Evolutionary conservation across 2,329 filamentous ascomycete species (phyloP).

Genomic region (Drechslerella dactyloides): DNA sequence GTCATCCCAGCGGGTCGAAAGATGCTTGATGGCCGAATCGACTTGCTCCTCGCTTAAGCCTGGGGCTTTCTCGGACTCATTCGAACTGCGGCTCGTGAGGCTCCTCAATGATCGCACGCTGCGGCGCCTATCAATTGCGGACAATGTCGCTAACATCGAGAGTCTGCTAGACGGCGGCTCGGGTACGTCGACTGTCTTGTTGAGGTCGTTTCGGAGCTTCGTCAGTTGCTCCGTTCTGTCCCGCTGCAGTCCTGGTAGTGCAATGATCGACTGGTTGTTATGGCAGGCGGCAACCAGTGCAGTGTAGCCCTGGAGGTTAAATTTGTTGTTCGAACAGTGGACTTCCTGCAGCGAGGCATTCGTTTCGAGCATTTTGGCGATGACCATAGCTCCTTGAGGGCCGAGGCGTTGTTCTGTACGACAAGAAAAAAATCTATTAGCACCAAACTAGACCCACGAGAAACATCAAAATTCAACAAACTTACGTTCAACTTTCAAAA

Average conservation of each 20-base stretch:
- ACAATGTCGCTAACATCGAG: constrained; percentile 26
- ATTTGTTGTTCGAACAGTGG: constrained; percentile 74
- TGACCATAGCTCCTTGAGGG: constrained; percentile 71
- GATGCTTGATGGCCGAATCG: constrained; percentile 38
- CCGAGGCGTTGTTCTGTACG: constrained; percentile 70
- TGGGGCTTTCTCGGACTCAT: constrained; percentile 46
- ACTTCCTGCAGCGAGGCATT: constrained; percentile 70
- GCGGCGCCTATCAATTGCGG: constrained; percentile 31
- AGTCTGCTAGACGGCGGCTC: constrained; percentile 37
- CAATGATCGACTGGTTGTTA: constrained; percentile 68
- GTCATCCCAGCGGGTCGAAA: constrained; percentile 42
- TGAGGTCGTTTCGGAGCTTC: constrained; percentile 53
- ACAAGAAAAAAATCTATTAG: constrained; percentile 24
- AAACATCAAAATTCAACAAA: not conserved
- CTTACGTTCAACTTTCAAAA: constrained; percentile 67
- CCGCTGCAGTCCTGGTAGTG: constrained; percentile 69
- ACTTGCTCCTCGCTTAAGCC: constrained; percentile 46
- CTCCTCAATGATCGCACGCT: constrained; percentile 47
- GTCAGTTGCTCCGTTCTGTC: constrained; percentile 69
- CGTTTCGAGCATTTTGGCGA: constrained; percentile 71
- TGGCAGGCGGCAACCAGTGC: constrained; percentile 73
- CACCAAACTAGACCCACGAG: constrained; percentile 1
- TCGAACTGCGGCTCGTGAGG: constrained; percentile 35
- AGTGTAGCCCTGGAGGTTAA: constrained; percentile 73
- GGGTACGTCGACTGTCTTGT: constrained; percentile 45